phyloP scores from a whole-genome alignment of 768 basidiomycete genomes.

The Boletus edulis region DNA sequence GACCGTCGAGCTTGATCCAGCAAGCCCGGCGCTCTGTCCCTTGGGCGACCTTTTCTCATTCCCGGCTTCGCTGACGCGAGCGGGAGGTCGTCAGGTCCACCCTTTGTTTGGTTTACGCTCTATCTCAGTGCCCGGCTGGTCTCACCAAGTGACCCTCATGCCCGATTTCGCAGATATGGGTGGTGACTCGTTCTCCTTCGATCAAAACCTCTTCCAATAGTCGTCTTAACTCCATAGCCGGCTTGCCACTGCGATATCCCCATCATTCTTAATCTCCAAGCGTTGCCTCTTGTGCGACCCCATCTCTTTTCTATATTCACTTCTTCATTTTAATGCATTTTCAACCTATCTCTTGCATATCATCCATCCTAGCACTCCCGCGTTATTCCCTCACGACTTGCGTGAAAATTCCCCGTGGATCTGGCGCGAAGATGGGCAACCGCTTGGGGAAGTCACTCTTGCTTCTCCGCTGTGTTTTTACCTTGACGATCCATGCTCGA shows the following conservation, averaged over 20 bases:
- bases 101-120: constrained; percentile 40
- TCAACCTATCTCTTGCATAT: constrained; percentile 34
- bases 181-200: constrained; percentile 38
- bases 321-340: constrained; percentile 31
- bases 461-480: constrained; percentile 14
- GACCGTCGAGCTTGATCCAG: constrained; percentile 35
- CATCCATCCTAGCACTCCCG: constrained; percentile 25
- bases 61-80: constrained; percentile 20
- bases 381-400: constrained; percentile 17
- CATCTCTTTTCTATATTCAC: constrained; percentile 26
- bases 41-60: constrained; percentile 29
- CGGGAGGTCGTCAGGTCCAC: constrained; percentile 19
- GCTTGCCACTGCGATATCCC: constrained; percentile 16
- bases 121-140: constrained; percentile 42
- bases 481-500: constrained; percentile 24
- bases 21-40: constrained; percentile 39
- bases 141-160: constrained; percentile 27
- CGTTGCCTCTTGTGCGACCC: constrained; percentile 29
- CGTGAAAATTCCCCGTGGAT: constrained; percentile 21
- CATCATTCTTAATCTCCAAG: constrained; percentile 26
- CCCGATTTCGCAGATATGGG: constrained; percentile 42
- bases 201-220: constrained; percentile 51
- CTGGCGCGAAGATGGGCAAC: constrained; percentile 13
- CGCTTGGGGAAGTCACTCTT: constrained; percentile 10
- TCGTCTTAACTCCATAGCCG: constrained; percentile 17